Evolutionary conservation across 2,329 filamentous ascomycete genomes (phyloP).

Genomic region (Camillea tinctor): DNA sequence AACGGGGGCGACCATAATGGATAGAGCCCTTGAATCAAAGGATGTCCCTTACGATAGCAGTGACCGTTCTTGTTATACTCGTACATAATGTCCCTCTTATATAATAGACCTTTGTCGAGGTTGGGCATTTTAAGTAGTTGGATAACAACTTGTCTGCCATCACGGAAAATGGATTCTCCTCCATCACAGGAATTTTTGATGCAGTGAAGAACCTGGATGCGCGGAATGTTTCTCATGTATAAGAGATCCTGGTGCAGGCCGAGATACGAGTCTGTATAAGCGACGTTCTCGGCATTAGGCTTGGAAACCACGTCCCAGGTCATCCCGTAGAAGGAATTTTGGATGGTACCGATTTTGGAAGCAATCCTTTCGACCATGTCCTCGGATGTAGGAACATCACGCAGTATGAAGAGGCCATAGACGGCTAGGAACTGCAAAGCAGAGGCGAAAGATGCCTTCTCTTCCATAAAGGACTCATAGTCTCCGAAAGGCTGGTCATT

Average conservation of each 20-base stretch:
- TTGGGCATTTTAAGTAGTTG: too few relatives aligned
- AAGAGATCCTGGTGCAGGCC: conserved; percentile 92
- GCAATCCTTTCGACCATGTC: conserved; percentile 67
- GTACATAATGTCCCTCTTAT: conserved; percentile 33
- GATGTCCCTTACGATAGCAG: conserved; percentile 52
- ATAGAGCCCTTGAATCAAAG: background rate
- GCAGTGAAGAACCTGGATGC: conserved; percentile 86
- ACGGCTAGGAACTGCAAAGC: conserved; percentile 62
- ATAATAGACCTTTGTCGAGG: too few relatives aligned
- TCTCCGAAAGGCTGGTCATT: conserved; percentile 53
- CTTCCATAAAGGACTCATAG: conserved; percentile 70
- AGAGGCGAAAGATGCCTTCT: conserved; percentile 54
- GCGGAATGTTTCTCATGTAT: conserved; percentile 77
- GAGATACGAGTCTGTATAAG: conserved; percentile 79
- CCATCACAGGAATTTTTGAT: conserved; percentile 76
- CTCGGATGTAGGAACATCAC: conserved; percentile 67
- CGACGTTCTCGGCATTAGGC: conserved; percentile 83
- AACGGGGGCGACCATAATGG: conserved; percentile 79
- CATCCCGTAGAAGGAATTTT: conserved; percentile 85
- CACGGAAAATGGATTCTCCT: conserved; percentile 83
- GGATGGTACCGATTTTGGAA: conserved; percentile 70
- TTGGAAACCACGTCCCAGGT: conserved; percentile 89
- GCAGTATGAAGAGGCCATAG: conserved; percentile 75
- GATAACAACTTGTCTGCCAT: conserved; percentile 43
- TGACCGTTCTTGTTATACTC: conserved; percentile 62